phyloP scores from a whole-genome alignment of 179 eudicot species.

The Dionaea muscipula region DNA sequence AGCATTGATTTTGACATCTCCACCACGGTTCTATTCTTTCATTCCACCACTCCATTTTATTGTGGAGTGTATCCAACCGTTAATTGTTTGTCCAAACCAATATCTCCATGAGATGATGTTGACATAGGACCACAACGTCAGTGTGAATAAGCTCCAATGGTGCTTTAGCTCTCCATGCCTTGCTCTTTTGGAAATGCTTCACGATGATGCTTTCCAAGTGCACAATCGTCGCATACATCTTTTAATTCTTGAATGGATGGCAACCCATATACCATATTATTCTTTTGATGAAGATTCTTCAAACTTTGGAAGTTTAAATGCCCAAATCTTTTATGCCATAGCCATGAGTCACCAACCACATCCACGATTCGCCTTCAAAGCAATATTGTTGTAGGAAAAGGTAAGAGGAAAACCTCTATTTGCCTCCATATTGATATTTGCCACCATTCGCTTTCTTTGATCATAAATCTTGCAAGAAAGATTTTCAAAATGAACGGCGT shows the following conservation, averaged over 20 bases:
- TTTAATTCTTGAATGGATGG: not conserved
- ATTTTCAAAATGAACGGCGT: too few relatives aligned
- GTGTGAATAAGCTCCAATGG: conserved; percentile 11
- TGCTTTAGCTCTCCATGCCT: conserved; percentile 12
- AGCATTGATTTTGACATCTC: conserved; percentile 8
- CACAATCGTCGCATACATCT: conserved; percentile 8
- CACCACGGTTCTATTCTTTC: conserved; percentile 8
- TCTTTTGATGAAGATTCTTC: too few relatives aligned
- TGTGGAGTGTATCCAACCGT: conserved; percentile 9
- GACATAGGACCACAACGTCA: conserved; percentile 10
- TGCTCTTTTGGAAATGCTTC: conserved; percentile 3
- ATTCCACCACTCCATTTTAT: too few relatives aligned
- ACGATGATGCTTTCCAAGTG: not conserved
- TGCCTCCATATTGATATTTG: not conserved
- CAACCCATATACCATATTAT: conserved; percentile 2
- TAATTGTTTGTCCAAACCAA: conserved; percentile 9
- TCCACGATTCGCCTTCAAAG: not conserved
- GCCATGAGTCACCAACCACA: not conserved
- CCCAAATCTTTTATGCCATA: conserved; percentile 16
- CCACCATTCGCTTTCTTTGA: too few relatives aligned
- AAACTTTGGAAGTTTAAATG: conserved; percentile 13
- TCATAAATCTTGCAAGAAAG: too few relatives aligned
- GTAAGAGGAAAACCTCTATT: conserved; percentile 6
- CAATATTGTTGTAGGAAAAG: not conserved
- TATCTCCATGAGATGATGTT: not conserved